Conservation (phyloP, 768 basidiomycete genomes). For the Chlorophyllum brunneum region DNA sequence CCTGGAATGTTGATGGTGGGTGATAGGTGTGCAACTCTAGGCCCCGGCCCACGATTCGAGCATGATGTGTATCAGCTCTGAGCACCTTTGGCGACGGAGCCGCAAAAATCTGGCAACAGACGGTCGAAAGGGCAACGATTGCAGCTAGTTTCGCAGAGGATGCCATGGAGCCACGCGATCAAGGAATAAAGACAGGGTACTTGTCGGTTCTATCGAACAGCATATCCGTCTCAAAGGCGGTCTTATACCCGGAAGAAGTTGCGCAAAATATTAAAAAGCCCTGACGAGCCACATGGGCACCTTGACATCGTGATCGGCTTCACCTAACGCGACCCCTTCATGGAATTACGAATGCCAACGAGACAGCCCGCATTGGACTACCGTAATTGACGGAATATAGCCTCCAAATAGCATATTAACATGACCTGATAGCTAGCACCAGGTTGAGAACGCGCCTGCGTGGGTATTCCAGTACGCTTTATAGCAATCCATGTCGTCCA, state of each 20-base stretch:
- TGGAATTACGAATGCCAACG: not conserved
- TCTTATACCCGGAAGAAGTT: constrained; percentile 2
- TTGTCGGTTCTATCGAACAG: not conserved
- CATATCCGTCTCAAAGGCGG: not conserved
- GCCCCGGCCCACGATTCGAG: constrained; percentile 24
- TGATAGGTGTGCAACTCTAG: constrained; percentile 32
- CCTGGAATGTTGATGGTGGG: constrained; percentile 33
- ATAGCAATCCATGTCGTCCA: not conserved
- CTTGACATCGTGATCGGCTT: not conserved
- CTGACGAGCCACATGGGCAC: constrained; percentile 1
- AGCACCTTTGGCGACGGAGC: not conserved
- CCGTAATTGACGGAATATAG: not conserved
- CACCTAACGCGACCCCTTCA: not conserved
- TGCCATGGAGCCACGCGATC: not conserved
- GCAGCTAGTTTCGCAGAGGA: not conserved
- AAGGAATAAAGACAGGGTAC: not conserved
- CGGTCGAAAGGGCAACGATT: not conserved
- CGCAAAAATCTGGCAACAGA: not conserved
- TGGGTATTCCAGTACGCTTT: constrained; percentile 6
- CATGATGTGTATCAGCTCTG: constrained; percentile 23
- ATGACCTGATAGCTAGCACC: not conserved
- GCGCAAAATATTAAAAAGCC: not conserved
- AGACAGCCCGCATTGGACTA: not conserved
- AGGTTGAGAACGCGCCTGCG: not conserved
- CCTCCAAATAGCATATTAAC: not conserved